phyloP scores from a whole-genome alignment of 106 monocot genomes.

The Apostasia shenzhenica region DNA sequence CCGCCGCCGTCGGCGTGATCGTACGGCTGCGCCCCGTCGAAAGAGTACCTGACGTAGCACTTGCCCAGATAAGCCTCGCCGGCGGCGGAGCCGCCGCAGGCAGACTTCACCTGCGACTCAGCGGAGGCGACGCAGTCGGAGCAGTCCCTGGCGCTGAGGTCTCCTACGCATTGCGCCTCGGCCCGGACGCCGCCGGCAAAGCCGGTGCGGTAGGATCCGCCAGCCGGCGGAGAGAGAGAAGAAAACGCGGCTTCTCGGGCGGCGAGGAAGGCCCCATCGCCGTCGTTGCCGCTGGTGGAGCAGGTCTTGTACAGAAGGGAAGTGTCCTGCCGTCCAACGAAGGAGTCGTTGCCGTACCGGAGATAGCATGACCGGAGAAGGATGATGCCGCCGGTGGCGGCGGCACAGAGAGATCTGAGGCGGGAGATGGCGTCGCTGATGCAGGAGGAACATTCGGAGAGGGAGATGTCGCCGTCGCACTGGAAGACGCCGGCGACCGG shows the following conservation, averaged over 20 bases:
- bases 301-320: slow-evolving; percentile 52
- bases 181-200: slow-evolving; percentile 42
- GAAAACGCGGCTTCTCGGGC: slow-evolving; percentile 46
- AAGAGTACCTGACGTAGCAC: slow-evolving; percentile 59
- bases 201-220: slow-evolving; percentile 31
- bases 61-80: slow-evolving; percentile 71
- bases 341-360: slow-evolving; percentile 67
- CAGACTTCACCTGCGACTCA: slow-evolving; percentile 17
- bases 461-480: slow-evolving; percentile 73
- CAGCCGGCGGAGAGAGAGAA: slow-evolving; percentile 7
- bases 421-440: slow-evolving; percentile 46
- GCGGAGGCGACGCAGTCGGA: slow-evolving; percentile 35
- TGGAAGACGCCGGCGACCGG: slow-evolving; percentile 62
- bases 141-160: slow-evolving; percentile 40
- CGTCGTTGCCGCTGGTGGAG: slow-evolving; percentile 16
- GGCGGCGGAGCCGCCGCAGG: slow-evolving; percentile 32
- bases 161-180: slow-evolving; percentile 59
- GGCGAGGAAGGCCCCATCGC: slow-evolving; percentile 11
- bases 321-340: slow-evolving; percentile 60
- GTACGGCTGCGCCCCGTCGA: background rate
- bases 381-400: slow-evolving; percentile 43
- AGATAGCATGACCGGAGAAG: slow-evolving; percentile 78
- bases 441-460: slow-evolving; percentile 53
- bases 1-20: background rate
- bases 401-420: slow-evolving; percentile 50